Conservation (phyloP, 305 asterid species). For the Fraxinus baroniana region DNA sequence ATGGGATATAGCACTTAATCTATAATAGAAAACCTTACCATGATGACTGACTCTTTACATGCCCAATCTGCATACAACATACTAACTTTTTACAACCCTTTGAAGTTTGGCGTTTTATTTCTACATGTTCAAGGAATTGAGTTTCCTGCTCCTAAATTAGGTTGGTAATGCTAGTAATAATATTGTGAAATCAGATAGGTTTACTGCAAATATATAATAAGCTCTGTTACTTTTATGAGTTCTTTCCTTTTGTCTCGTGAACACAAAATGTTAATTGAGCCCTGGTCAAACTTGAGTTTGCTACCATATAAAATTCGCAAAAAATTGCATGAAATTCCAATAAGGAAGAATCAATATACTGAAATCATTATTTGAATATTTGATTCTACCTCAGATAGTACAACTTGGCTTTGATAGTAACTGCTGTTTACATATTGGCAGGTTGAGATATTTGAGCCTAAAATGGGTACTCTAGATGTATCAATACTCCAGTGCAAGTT, state of each 20-base stretch:
- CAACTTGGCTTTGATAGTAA: neutral
- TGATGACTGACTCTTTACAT: neutral
- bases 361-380: neutral
- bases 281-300: neutral
- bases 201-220: neutral
- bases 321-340: neutral
- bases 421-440: slow-evolving; percentile 27
- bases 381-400: neutral
- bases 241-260: neutral
- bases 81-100: neutral
- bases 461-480: slow-evolving; percentile 26
- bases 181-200: slow-evolving; percentile 1
- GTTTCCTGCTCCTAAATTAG: neutral
- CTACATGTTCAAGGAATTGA: neutral
- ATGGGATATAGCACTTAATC: neutral
- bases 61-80: neutral
- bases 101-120: neutral
- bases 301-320: neutral
- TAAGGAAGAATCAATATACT: neutral
- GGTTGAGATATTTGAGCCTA: slow-evolving; percentile 62
- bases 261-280: neutral
- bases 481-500: slow-evolving; percentile 37
- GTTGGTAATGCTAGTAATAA: neutral
- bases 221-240: neutral
- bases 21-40: neutral